Conservation (phyloP, 2,329 filamentous ascomycete genomes). For the Neocucurbitaria cava region DNA sequence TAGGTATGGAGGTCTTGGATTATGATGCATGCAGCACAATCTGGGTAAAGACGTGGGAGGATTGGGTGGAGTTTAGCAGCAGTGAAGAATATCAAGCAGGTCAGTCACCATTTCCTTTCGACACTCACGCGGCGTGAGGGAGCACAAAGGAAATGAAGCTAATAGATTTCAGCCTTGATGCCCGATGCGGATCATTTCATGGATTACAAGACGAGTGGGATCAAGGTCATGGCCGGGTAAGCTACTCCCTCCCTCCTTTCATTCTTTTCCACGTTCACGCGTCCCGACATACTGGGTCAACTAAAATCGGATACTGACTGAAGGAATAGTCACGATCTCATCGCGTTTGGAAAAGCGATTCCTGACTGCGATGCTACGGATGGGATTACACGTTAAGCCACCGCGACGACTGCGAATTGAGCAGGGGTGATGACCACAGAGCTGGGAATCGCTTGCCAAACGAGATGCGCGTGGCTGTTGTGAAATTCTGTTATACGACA, state of each 20-base stretch:
- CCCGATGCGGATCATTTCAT: slow-evolving; percentile 39
- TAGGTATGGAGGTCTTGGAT: slow-evolving; percentile 33
- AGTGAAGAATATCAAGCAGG: slow-evolving; percentile 28
- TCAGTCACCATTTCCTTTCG: slow-evolving; percentile 3
- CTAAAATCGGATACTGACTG: neutral
- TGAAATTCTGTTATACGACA: neutral
- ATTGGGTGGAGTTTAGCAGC: slow-evolving; percentile 28
- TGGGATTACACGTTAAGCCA: slow-evolving; percentile 19
- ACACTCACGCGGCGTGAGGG: neutral
- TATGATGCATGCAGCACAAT: slow-evolving; percentile 33
- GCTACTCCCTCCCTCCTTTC: neutral
- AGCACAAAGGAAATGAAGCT: neutral
- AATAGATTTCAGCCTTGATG: slow-evolving; percentile 11
- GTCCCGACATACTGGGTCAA: no score
- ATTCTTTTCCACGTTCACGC: neutral
- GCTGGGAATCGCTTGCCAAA: neutral
- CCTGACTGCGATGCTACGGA: slow-evolving; percentile 30
- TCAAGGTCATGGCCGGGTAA: slow-evolving; percentile 39
- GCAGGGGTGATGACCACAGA: neutral
- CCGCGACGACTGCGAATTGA: neutral
- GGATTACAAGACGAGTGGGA: slow-evolving; percentile 25
- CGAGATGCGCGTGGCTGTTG: neutral
- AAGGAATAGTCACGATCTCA: slow-evolving; percentile 24
- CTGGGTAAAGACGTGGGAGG: slow-evolving; percentile 33
- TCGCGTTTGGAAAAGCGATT: slow-evolving; percentile 35